A percentile compares a stretch with the other conserved stretches of the same genome.
These are phyloP conservation scores for Rhodomyrtus tomentosa DNA, from an alignment of 345 rosid species.

Conservation along the genomic window DNA sequence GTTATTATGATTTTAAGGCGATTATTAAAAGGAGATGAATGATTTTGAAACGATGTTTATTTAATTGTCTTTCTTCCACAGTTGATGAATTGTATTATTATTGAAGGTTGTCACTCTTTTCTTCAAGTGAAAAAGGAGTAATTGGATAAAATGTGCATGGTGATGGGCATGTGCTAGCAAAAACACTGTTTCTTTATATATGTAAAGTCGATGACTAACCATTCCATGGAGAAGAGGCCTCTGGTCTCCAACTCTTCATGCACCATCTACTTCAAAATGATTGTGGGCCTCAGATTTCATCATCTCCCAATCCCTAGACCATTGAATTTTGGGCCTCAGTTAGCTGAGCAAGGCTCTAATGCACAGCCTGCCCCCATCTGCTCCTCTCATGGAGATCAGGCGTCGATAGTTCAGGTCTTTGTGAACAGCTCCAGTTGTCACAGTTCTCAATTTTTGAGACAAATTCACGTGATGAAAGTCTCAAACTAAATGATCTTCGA, in stretches of 20 bases:
- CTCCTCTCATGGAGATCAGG: neutral
- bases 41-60: neutral
- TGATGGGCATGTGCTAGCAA: neutral
- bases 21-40: neutral
- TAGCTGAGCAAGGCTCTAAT: neutral
- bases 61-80: neutral
- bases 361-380: neutral
- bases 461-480: neutral
- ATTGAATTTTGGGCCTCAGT: neutral
- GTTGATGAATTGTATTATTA: neutral
- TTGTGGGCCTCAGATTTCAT: neutral
- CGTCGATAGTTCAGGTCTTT: neutral
- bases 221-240: neutral
- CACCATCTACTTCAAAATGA: neutral
- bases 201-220: neutral
- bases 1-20: neutral
- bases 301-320: neutral
- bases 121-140: neutral
- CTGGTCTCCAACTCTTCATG: neutral
- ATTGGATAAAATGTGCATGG: neutral
- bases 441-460: neutral
- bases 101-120: neutral
- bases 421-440: neutral
- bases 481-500: neutral
- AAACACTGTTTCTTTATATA: fast-evolving